phyloP scores from a whole-genome alignment of 176 grass and related monocot species.

The Oryza coarctata region DNA sequence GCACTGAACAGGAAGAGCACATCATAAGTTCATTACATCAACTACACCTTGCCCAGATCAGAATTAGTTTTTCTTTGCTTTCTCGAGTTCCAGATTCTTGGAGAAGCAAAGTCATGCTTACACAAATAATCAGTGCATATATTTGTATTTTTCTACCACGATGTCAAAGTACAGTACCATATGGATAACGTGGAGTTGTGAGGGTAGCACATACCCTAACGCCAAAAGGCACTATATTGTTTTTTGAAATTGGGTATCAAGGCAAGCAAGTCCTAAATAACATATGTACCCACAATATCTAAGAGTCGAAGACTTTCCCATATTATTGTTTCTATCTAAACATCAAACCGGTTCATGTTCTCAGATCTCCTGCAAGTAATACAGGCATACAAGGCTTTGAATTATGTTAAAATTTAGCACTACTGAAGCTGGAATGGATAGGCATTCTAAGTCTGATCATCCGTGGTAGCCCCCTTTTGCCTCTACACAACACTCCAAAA shows the following conservation, averaged over 20 bases:
- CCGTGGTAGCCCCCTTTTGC: not conserved
- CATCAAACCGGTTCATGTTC: not conserved
- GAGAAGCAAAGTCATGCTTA: not conserved
- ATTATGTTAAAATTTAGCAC: not conserved
- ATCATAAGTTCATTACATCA: not conserved
- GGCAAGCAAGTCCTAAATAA: conserved; percentile 27
- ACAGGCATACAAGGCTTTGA: not conserved
- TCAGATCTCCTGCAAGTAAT: not conserved
- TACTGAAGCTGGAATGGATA: not conserved
- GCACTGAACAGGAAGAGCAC: not conserved
- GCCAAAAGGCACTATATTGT: not conserved
- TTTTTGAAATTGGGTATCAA: not conserved
- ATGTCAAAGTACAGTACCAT: not conserved
- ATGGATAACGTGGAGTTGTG: not conserved
- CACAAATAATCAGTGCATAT: not conserved
- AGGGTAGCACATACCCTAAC: not conserved
- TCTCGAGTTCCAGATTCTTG: not conserved
- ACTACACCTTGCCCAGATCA: not conserved
- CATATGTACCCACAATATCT: not conserved
- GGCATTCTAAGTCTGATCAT: not conserved
- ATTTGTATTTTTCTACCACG: not conserved
- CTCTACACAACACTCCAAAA: no score
- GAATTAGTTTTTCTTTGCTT: not conserved
- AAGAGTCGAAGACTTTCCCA: not conserved
- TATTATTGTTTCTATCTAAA: not conserved